Evolutionary conservation across 75 land plant species (phyloP).

Genomic region (Sequoia sempervirens): DNA sequence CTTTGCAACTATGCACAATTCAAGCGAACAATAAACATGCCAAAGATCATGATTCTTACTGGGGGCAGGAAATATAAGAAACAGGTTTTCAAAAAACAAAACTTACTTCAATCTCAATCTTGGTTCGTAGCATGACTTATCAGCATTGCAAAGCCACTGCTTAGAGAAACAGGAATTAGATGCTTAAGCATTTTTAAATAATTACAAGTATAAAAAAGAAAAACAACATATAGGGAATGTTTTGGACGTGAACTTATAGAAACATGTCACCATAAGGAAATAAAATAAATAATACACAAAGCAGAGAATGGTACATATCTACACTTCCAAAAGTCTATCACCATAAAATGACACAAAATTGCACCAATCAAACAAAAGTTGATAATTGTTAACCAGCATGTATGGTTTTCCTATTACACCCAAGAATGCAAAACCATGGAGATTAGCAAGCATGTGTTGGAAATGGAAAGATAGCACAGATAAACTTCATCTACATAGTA

Average conservation of each 20-base stretch:
- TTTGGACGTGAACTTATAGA: background rate
- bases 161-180: constrained; percentile 2
- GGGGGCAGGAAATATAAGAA: background rate
- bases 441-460: too few relatives aligned
- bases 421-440: background rate
- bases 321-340: background rate
- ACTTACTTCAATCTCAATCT: constrained; percentile 83
- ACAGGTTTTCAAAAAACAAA: background rate
- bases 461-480: background rate
- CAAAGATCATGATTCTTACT: constrained; percentile 2
- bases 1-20: background rate
- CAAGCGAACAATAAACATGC: background rate
- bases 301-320: background rate
- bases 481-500: background rate
- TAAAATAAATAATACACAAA: background rate
- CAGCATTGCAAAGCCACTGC: constrained; percentile 99
- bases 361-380: background rate
- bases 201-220: background rate
- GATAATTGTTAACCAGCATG: background rate
- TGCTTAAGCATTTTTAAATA: background rate
- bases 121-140: constrained; percentile 88
- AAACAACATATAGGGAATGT: background rate
- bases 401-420: background rate
- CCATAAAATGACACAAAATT: background rate
- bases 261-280: background rate